Evolutionary conservation across 306 rosid species (phyloP).

Genomic region (Potentilla sterilis): DNA sequence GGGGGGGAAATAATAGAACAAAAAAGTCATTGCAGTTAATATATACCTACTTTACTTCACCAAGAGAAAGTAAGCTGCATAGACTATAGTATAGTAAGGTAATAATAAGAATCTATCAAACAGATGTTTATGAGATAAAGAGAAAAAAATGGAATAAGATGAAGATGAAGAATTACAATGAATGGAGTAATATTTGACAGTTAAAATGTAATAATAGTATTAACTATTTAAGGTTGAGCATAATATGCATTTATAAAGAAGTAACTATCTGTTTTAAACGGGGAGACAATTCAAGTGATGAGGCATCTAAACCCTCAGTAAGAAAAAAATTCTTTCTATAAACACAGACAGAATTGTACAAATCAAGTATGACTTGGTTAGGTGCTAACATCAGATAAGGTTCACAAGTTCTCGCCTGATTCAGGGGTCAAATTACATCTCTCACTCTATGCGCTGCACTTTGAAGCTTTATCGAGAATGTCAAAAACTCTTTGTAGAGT

Average conservation of each 20-base stretch:
- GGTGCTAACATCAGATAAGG: not conserved
- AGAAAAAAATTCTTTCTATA: not conserved
- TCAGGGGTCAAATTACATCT: conserved; percentile 8
- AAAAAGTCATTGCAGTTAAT: not conserved
- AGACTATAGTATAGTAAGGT: not conserved
- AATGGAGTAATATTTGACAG: not conserved
- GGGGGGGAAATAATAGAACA: not conserved
- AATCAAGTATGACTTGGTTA: not conserved
- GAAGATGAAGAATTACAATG: not conserved
- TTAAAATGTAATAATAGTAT: not conserved
- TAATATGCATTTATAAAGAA: not conserved
- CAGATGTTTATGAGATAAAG: not conserved
- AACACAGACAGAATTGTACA: not conserved
- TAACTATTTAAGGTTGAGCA: not conserved
- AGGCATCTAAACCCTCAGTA: not conserved
- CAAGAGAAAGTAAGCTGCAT: not conserved
- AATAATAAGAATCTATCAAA: not conserved
- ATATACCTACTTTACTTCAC: not conserved
- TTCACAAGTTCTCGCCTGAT: not conserved
- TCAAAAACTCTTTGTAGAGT: conserved; percentile 62
- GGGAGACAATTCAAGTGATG: not conserved
- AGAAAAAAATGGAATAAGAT: not conserved
- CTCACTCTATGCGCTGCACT: conserved; percentile 28
- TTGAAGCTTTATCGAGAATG: conserved; percentile 65
- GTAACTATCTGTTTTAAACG: not conserved